A percentile compares a stretch with the other conserved stretches of the same genome.
Conservation (phyloP, 2,329 filamentous ascomycete genomes). For the Botryotinia globosa region DNA sequence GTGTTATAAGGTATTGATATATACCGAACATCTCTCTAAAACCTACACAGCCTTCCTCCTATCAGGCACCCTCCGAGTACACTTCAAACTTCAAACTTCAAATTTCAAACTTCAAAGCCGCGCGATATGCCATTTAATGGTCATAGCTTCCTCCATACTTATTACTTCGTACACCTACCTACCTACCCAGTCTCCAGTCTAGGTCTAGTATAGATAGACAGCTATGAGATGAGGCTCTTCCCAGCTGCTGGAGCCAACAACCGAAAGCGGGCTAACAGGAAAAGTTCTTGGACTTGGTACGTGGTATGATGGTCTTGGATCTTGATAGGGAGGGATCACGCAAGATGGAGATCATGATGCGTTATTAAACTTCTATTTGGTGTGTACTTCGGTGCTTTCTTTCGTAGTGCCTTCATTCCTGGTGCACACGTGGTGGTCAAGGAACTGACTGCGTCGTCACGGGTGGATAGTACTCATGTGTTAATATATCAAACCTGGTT, state of each 20-base stretch:
- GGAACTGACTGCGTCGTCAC: not conserved
- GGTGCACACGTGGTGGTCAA: constrained; percentile 2
- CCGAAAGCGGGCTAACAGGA: not conserved
- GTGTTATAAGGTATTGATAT: not conserved
- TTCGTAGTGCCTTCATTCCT: not conserved
- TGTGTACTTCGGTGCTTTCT: not conserved
- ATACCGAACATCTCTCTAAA: not conserved
- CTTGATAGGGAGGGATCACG: not conserved
- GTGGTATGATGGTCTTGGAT: not conserved
- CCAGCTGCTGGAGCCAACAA: not conserved
- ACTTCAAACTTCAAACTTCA: not conserved
- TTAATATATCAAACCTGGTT: not conserved
- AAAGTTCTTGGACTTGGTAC: not conserved
- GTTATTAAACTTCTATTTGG: not conserved
- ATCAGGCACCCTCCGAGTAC: not conserved
- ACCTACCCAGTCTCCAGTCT: not conserved
- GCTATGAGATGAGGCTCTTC: not conserved
- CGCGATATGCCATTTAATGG: not conserved
- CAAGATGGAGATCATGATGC: not conserved
- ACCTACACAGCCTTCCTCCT: not conserved
- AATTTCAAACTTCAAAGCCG: not conserved
- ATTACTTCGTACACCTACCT: not conserved
- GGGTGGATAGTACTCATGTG: not conserved
- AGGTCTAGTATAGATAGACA: not conserved
- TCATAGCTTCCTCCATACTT: not conserved